A percentile compares a stretch with the other conserved stretches of the same genome.
phyloP scores from a whole-genome alignment of 345 rosid genomes.

The Noccaea bulbosa region DNA sequence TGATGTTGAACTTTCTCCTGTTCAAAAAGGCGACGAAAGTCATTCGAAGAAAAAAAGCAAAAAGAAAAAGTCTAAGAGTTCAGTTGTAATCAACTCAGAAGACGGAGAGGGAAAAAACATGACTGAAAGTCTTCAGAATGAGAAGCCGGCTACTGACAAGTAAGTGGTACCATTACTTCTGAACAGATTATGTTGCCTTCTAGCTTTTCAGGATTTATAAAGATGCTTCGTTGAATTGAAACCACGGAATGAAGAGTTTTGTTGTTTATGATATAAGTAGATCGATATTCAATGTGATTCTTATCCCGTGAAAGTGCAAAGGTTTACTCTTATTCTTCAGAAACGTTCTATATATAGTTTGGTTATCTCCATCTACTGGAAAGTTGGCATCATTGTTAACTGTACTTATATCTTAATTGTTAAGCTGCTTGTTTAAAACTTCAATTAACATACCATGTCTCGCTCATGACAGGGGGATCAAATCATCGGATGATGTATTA shows the following conservation, averaged over 20 bases:
- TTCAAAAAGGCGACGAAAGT: constrained; percentile 14
- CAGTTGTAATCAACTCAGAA: constrained; percentile 4
- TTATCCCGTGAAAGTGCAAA: too few species aligned
- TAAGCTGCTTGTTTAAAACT: neutral
- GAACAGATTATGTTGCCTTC: neutral
- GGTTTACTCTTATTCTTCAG: too few species aligned
- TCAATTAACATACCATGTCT: neutral
- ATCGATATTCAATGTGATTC: neutral
- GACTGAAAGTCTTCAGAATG: constrained; percentile 36
- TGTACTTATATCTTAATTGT: neutral
- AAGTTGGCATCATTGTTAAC: too few species aligned
- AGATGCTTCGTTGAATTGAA: neutral
- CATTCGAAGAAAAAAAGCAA: constrained; percentile 29
- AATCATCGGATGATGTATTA: constrained; percentile 1
- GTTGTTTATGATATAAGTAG: neutral
- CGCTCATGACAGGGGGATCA: constrained; percentile 22
- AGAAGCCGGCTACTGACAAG: constrained; percentile 35
- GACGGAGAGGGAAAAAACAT: constrained; percentile 9
- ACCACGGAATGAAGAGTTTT: neutral
- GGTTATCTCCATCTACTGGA: too few species aligned
- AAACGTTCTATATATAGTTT: too few species aligned
- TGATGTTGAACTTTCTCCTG: constrained; percentile 1
- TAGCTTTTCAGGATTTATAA: constrained; percentile 19
- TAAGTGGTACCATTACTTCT: constrained; percentile 29
- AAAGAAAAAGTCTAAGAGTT: constrained; percentile 21